These are phyloP conservation scores for Phytopythium boreale DNA, from an alignment of 352 stramenopile species.

Conservation along the genomic window DNA sequence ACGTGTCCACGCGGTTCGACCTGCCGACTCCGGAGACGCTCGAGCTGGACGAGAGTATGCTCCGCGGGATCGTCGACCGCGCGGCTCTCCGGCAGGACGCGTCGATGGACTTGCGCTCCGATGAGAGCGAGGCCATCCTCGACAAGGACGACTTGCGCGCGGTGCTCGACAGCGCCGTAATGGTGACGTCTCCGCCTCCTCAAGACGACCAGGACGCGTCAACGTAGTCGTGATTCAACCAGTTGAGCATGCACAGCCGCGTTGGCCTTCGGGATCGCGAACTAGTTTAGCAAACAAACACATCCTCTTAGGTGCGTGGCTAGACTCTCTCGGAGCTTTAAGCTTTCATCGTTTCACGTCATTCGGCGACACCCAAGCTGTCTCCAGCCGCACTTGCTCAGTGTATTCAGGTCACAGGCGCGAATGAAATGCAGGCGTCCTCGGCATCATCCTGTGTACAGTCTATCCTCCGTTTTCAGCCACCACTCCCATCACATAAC, in stretches of 20 bases:
- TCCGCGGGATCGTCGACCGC: constrained; percentile 55
- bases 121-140: constrained; percentile 35
- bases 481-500: too few relatives aligned
- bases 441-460: too few relatives aligned
- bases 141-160: constrained; percentile 61
- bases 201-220: constrained; percentile 10
- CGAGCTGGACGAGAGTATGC: constrained; percentile 50
- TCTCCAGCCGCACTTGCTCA: not conserved
- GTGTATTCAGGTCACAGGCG: not conserved
- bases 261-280: too few relatives aligned
- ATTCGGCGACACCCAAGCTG: too few relatives aligned
- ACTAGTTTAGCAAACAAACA: not conserved
- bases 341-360: not conserved
- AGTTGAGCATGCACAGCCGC: too few relatives aligned
- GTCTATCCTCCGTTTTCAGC: too few relatives aligned
- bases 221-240: not conserved
- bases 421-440: not conserved
- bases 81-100: constrained; percentile 51
- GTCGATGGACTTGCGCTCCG: constrained; percentile 25
- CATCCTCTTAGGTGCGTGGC: not conserved
- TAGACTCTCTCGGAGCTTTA: not conserved
- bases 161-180: constrained; percentile 47
- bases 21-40: constrained; percentile 48
- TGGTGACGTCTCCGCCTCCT: constrained; percentile 16
- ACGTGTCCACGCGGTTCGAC: constrained; percentile 56